Evolutionary conservation across 2,329 filamentous ascomycete genomes (phyloP).

Genomic region (Mariannaea elegans): DNA sequence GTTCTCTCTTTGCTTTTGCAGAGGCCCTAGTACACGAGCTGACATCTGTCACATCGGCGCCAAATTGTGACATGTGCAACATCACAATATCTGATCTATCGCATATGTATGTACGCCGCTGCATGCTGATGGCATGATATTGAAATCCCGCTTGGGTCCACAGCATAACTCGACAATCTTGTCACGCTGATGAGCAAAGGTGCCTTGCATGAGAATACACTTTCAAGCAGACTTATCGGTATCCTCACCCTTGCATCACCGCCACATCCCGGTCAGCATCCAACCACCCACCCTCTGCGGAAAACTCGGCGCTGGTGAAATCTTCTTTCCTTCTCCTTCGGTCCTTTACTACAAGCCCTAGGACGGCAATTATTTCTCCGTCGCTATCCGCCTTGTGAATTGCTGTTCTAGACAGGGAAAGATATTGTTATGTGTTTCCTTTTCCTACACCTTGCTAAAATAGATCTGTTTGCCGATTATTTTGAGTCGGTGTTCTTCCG

Average conservation of each 20-base stretch:
- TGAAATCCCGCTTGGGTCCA: conserved; percentile 7
- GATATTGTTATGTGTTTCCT: too few species aligned
- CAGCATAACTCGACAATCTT: conserved; percentile 6
- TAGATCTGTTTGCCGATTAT: too few species aligned
- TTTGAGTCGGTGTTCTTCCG: neutral
- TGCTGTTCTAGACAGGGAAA: neutral
- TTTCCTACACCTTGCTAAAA: too few species aligned
- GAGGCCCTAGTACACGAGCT: conserved; percentile 4
- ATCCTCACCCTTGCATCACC: conserved; percentile 1
- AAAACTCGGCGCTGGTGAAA: neutral
- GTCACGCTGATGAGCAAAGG: conserved; percentile 10
- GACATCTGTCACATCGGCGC: conserved; percentile 11
- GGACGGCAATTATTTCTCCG: neutral
- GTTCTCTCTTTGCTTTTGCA: conserved; percentile 3
- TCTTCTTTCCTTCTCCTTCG: conserved; percentile 6
- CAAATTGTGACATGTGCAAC: conserved; percentile 3
- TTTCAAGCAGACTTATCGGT: too few species aligned
- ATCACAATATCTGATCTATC: conserved; percentile 13
- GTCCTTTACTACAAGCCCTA: conserved; percentile 9
- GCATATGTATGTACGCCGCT: neutral
- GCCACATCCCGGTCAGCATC: neutral
- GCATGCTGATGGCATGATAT: conserved; percentile 13
- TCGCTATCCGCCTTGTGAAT: conserved; percentile 1
- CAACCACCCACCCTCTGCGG: conserved; percentile 2
- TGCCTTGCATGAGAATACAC: conserved; percentile 17